Evolutionary conservation across 2,329 filamentous ascomycete genomes (phyloP).

Genomic region (Periconia digitata): DNA sequence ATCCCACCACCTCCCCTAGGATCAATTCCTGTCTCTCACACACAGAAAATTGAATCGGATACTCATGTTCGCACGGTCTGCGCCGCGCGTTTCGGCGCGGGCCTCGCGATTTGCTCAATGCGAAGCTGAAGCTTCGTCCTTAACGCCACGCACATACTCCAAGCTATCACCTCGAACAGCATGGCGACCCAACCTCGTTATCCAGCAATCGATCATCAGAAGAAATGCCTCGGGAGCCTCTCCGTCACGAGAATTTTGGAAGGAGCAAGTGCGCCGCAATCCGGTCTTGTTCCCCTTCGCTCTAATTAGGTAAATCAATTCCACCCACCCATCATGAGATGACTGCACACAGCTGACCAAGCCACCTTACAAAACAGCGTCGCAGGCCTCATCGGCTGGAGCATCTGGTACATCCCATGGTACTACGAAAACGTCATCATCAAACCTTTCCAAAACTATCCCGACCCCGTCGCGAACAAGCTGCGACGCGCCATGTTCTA

Average conservation of each 20-base stretch:
- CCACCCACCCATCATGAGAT: background rate
- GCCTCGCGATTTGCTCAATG: slow-evolving; percentile 24
- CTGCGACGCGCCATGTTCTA: slow-evolving; percentile 86
- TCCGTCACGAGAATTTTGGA: slow-evolving; percentile 20
- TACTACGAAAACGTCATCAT: slow-evolving; percentile 52
- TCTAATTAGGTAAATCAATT: slow-evolving; percentile 24
- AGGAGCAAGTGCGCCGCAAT: slow-evolving; percentile 39
- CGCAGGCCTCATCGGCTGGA: slow-evolving; percentile 40
- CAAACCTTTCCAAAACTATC: slow-evolving; percentile 58
- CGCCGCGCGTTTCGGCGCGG: slow-evolving; percentile 28
- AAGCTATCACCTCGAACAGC: slow-evolving; percentile 21
- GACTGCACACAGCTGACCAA: slow-evolving; percentile 8
- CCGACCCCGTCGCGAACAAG: slow-evolving; percentile 72
- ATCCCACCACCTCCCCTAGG: background rate
- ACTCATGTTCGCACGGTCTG: slow-evolving; percentile 44
- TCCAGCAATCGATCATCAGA: slow-evolving; percentile 26
- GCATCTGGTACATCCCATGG: slow-evolving; percentile 48
- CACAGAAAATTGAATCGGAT: slow-evolving; percentile 10
- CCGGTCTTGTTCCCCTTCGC: slow-evolving; percentile 45
- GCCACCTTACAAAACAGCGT: slow-evolving; percentile 39
- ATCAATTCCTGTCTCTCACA: background rate
- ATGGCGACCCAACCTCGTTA: slow-evolving; percentile 19
- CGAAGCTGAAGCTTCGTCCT: slow-evolving; percentile 13
- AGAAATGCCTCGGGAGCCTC: slow-evolving; percentile 30
- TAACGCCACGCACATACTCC: slow-evolving; percentile 20